These are phyloP conservation scores for Venturia pyrina DNA, from an alignment of 2,329 filamentous ascomycete species.

Conservation along the genomic window DNA sequence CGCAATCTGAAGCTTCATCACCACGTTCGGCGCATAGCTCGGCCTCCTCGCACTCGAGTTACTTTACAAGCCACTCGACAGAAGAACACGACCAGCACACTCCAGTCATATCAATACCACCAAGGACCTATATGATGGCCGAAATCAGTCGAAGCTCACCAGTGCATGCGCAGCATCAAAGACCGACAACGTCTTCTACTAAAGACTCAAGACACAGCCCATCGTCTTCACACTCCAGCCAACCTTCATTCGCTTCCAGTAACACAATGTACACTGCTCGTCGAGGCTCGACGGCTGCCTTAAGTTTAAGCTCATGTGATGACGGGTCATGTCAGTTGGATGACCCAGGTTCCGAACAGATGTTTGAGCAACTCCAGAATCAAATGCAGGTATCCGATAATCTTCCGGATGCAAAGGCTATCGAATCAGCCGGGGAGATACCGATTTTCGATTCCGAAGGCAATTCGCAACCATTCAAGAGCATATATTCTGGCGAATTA, in stretches of 20 bases:
- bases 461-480: constrained; percentile 26
- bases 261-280: neutral
- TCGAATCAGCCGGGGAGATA: constrained; percentile 14
- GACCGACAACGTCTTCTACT: neutral
- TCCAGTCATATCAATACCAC: neutral
- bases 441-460: constrained; percentile 27
- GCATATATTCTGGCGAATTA: constrained; percentile 23
- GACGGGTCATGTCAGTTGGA: neutral
- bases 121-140: neutral
- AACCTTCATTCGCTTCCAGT: neutral
- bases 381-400: constrained; percentile 4
- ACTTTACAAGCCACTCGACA: neutral
- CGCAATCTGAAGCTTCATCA: neutral
- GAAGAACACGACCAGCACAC: neutral
- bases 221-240: neutral
- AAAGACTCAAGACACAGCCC: neutral
- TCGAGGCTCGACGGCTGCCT: neutral
- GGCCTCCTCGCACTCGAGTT: neutral
- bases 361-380: constrained; percentile 5
- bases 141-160: neutral
- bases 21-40: neutral
- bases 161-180: neutral
- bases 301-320: neutral
- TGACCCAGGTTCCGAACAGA: neutral
- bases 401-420: neutral